Conservation (phyloP, 371 early-diverging fungal species). For the Rhizomucor pusillus region DNA sequence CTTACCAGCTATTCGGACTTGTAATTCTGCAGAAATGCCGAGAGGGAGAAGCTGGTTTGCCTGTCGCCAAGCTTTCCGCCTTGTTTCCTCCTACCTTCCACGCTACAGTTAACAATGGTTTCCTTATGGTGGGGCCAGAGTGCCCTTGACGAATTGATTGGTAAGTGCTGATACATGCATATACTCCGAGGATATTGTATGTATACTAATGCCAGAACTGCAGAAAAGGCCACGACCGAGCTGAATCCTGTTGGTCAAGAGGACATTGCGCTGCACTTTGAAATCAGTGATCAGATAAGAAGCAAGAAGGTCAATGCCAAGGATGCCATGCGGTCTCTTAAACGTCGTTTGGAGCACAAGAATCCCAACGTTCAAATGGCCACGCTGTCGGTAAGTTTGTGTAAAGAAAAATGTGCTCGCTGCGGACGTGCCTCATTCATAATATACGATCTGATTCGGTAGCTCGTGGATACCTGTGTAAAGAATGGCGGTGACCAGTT, state of each 20-base stretch:
- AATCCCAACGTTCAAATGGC: constrained; percentile 95
- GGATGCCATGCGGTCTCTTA: constrained; percentile 74
- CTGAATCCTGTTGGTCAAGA: constrained; percentile 82
- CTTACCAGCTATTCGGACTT: too few species aligned
- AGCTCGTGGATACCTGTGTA: constrained; percentile 90
- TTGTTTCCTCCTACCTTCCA: too few species aligned
- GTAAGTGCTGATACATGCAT: constrained; percentile 11
- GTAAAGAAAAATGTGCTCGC: too few species aligned
- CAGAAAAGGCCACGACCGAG: constrained; percentile 90
- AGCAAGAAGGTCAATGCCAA: constrained; percentile 83
- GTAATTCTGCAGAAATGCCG: too few species aligned
- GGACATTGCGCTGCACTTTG: constrained; percentile 79
- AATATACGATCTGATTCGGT: not conserved
- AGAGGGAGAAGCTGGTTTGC: too few species aligned
- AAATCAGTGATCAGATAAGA: constrained; percentile 91
- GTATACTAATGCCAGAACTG: not conserved
- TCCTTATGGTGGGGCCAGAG: constrained; percentile 47
- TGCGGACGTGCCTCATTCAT: too few species aligned
- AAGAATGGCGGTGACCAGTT: constrained; percentile 93
- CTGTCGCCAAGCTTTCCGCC: too few species aligned
- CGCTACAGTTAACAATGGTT: constrained; percentile 16
- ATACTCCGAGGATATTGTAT: not conserved
- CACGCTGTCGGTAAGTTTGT: constrained; percentile 78
- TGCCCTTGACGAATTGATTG: constrained; percentile 42
- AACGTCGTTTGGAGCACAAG: constrained; percentile 72